A percentile compares a stretch with the other conserved stretches of the same genome.
Conservation (phyloP, 2,329 filamentous ascomycete species). For the Colletotrichum theobromicola region DNA sequence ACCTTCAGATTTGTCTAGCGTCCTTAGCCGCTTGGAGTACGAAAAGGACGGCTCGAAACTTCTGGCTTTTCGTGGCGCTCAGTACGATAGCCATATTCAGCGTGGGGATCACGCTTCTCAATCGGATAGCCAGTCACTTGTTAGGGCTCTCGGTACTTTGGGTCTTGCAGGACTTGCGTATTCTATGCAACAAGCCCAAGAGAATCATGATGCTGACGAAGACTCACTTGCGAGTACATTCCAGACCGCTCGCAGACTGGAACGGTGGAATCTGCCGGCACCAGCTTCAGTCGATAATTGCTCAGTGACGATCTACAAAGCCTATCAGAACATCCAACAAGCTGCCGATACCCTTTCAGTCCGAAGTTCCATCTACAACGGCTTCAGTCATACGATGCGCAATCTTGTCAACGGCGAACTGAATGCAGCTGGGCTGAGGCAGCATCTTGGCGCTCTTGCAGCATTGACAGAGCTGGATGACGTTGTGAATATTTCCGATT, state of each 20-base stretch:
- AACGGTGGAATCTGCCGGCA: slow-evolving; percentile 89
- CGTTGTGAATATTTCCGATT: slow-evolving; percentile 65
- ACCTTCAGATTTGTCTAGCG: slow-evolving; percentile 74
- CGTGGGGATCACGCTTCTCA: slow-evolving; percentile 59
- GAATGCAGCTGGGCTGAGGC: slow-evolving; percentile 57
- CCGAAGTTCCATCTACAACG: slow-evolving; percentile 64
- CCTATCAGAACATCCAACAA: slow-evolving; percentile 79
- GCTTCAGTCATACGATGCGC: slow-evolving; percentile 65
- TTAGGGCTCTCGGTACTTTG: slow-evolving; percentile 79
- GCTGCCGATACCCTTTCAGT: slow-evolving; percentile 62
- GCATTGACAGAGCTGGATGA: slow-evolving; percentile 84
- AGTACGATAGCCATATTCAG: slow-evolving; percentile 85
- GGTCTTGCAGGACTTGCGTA: slow-evolving; percentile 88
- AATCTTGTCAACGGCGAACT: slow-evolving; percentile 55
- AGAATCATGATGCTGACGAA: slow-evolving; percentile 61
- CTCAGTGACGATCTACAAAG: slow-evolving; percentile 76
- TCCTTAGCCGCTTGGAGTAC: slow-evolving; percentile 84
- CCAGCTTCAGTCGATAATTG: slow-evolving; percentile 67
- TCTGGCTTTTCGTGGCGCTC: slow-evolving; percentile 87
- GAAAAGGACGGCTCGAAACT: slow-evolving; percentile 88
- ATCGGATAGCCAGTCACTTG: slow-evolving; percentile 70
- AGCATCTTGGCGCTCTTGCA: slow-evolving; percentile 68
- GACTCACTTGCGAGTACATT: slow-evolving; percentile 75
- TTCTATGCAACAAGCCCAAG: slow-evolving; percentile 74
- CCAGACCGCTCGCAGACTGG: slow-evolving; percentile 79